Percentiles rank a stretch among this genome's conserved stretches.
phyloP scores from a whole-genome alignment of 2,329 filamentous ascomycete genomes.

The Stachybotrys chartarum region DNA sequence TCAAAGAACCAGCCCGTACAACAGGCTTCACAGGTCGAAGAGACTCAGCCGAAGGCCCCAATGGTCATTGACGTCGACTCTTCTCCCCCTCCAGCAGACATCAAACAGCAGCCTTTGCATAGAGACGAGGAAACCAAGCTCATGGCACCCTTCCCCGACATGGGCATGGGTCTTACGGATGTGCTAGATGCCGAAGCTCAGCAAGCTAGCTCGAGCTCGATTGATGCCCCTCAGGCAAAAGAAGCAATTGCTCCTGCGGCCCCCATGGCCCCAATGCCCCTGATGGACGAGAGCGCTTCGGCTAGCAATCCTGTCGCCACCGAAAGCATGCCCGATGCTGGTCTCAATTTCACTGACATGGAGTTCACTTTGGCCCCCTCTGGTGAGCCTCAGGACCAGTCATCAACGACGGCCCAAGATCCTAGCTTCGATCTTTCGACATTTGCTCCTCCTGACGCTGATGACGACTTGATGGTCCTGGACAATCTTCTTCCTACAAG shows the following conservation, averaged over 20 bases:
- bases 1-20: conserved; percentile 15
- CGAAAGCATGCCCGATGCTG: conserved; percentile 19
- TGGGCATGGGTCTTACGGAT: conserved; percentile 40
- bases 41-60: conserved; percentile 26
- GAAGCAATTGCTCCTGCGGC: conserved; percentile 17
- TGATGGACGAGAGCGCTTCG: conserved; percentile 16
- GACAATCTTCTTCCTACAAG: conserved; percentile 21
- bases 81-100: conserved; percentile 20
- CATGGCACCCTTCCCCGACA: conserved; percentile 49
- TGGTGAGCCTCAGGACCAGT: conserved; percentile 18
- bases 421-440: conserved; percentile 38
- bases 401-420: conserved; percentile 19
- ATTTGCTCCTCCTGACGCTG: conserved; percentile 28
- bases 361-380: conserved; percentile 45
- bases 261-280: conserved; percentile 17
- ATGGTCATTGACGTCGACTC: conserved; percentile 29
- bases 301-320: conserved; percentile 13
- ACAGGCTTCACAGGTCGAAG: conserved; percentile 18
- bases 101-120: conserved; percentile 22
- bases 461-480: conserved; percentile 20
- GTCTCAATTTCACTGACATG: conserved; percentile 49
- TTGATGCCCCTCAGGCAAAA: neutral
- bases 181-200: conserved; percentile 3
- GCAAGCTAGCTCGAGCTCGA: conserved; percentile 7
- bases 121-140: conserved; percentile 29